These are phyloP conservation scores for Bipolaris oryzae DNA, from an alignment of 2,329 filamentous ascomycete genomes.

Conservation along the genomic window DNA sequence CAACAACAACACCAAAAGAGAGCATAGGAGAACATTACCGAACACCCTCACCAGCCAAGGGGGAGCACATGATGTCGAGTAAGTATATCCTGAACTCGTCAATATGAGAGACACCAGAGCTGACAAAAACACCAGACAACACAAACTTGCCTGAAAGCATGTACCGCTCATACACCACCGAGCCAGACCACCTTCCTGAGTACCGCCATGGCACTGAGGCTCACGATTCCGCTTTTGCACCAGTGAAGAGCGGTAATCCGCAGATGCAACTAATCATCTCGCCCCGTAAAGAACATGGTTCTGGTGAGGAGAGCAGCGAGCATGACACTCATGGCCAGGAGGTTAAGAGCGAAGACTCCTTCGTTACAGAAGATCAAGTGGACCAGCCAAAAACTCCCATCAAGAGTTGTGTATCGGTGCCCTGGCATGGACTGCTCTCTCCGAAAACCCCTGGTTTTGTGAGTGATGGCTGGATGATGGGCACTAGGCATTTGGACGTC, in stretches of 20 bases:
- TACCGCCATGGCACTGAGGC: background rate
- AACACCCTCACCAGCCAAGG: slow-evolving; percentile 18
- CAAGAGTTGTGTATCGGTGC: background rate
- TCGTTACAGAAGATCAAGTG: background rate
- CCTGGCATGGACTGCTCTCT: slow-evolving; percentile 18
- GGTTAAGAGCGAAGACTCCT: background rate
- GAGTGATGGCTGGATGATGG: background rate
- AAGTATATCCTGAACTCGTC: background rate
- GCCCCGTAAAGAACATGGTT: background rate
- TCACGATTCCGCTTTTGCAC: background rate
- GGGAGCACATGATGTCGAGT: slow-evolving; percentile 8
- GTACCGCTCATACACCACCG: background rate
- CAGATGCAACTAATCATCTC: background rate
- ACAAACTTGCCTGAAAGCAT: slow-evolving; percentile 2
- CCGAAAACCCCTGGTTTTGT: slow-evolving; percentile 10
- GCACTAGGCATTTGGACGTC: background rate
- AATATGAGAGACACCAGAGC: fast-evolving
- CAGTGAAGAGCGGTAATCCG: background rate
- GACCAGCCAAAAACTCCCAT: slow-evolving; percentile 5
- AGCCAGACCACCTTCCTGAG: background rate
- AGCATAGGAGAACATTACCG: slow-evolving; percentile 6
- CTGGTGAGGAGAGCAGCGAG: too few species aligned
- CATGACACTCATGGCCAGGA: too few species aligned
- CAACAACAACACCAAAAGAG: too few species aligned
- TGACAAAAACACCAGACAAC: slow-evolving; percentile 3